phyloP scores from a whole-genome alignment of 176 grass and related monocot species.

The Stipa capillata region DNA sequence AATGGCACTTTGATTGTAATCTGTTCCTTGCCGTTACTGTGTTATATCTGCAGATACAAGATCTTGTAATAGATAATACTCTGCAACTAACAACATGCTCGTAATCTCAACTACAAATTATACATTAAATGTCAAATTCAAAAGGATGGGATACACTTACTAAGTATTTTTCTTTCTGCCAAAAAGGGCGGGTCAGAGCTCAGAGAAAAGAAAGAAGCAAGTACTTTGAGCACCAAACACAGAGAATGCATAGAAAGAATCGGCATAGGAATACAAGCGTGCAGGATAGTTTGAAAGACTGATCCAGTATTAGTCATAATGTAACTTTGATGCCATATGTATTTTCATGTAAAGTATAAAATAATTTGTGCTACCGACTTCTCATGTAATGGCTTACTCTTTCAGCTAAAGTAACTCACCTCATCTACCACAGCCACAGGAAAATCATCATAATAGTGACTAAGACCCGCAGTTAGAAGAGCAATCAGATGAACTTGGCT shows the following conservation, averaged over 20 bases:
- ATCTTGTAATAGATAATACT: constrained; percentile 10
- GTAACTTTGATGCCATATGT: not conserved
- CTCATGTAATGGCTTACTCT: not conserved
- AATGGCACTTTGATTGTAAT: too few relatives aligned
- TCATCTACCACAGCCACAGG: constrained; percentile 57
- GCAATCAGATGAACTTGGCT: constrained; percentile 66
- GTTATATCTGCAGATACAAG: not conserved
- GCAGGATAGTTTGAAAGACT: not conserved
- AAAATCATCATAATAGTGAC: constrained; percentile 59
- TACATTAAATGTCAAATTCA: not conserved
- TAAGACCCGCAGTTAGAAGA: constrained; percentile 50
- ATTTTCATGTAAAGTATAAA: not conserved
- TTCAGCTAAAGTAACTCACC: constrained; percentile 32
- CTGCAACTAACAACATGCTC: constrained; percentile 38
- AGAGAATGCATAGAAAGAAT: constrained; percentile 6
- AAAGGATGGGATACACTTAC: not conserved
- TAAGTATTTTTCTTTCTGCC: not conserved
- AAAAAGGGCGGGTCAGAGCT: not conserved
- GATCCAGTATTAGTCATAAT: not conserved
- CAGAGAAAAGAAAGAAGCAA: not conserved
- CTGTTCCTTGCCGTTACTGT: not conserved
- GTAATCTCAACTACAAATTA: constrained; percentile 30
- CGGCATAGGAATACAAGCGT: not conserved
- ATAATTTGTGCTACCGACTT: not conserved
- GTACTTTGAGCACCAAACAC: not conserved